Percentiles rank a stretch among this genome's conserved stretches.
These are phyloP conservation scores for Penicillium simplicissimum DNA, from an alignment of 495 filamentous ascomycete species.

Conservation along the genomic window DNA sequence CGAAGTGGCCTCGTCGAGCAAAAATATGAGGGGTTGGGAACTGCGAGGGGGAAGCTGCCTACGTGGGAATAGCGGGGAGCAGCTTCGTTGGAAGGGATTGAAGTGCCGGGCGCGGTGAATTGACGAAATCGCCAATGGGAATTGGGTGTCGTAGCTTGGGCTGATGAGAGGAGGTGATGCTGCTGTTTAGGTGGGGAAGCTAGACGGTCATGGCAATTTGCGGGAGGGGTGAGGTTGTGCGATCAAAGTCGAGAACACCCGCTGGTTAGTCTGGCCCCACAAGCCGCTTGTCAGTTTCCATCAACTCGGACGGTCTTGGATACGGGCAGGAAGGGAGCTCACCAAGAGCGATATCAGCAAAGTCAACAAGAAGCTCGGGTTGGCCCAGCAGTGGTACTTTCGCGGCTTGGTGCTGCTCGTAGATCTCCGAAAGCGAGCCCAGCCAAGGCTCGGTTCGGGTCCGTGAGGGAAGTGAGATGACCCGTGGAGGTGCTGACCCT, in stretches of 20 bases:
- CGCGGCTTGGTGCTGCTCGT: constrained; percentile 8
- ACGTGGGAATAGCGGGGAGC: constrained; percentile 4
- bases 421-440: constrained; percentile 26
- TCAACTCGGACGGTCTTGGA: constrained; percentile 5
- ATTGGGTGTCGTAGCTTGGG: constrained; percentile 1
- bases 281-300: constrained; percentile 25
- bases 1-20: constrained; percentile 33
- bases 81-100: background rate
- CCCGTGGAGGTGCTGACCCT: background rate
- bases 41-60: constrained; percentile 2
- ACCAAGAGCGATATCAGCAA: constrained; percentile 1
- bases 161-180: background rate
- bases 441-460: constrained; percentile 34
- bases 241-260: constrained; percentile 31
- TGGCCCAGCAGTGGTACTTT: constrained; percentile 3
- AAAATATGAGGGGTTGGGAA: constrained; percentile 17
- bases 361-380: background rate
- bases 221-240: constrained; percentile 42
- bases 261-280: constrained; percentile 26
- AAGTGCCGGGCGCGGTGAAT: background rate
- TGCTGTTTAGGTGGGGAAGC: constrained; percentile 20
- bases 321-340: background rate
- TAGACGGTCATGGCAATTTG: constrained; percentile 40
- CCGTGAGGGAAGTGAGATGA: constrained; percentile 34
- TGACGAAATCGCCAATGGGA: background rate